These are phyloP conservation scores for Rhizophagus sp. DNA, from an alignment of 192 early-diverging fungal species.

Conservation along the genomic window DNA sequence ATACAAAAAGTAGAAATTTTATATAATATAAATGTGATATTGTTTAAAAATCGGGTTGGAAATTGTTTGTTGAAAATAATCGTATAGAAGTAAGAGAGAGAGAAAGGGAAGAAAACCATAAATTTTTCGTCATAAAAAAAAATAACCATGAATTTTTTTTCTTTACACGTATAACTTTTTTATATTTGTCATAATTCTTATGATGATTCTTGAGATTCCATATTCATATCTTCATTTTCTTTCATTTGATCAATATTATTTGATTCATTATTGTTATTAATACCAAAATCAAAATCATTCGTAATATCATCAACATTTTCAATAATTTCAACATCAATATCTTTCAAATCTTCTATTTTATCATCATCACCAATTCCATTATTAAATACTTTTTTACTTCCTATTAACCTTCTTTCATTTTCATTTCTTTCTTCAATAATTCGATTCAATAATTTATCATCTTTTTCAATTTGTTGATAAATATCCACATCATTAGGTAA, in stretches of 20 bases:
- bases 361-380: neutral
- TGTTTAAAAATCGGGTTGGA: too few species aligned
- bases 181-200: neutral
- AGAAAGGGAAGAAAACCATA: too few species aligned
- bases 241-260: neutral
- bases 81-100: too few species aligned
- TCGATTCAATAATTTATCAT: constrained; percentile 4
- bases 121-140: too few species aligned
- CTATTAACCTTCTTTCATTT: neutral
- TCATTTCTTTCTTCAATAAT: neutral
- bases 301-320: neutral
- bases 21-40: too few species aligned
- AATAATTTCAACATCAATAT: neutral
- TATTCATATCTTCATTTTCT: neutral
- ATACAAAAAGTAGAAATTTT: too few species aligned
- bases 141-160: too few species aligned
- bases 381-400: neutral
- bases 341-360: neutral
- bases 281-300: neutral
- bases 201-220: neutral
- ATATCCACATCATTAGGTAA: constrained; percentile 43
- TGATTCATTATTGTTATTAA: neutral
- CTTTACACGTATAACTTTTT: neutral
- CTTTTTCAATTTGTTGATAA: constrained; percentile 46
- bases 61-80: too few species aligned